Conservation (phyloP, 352 stramenopile genomes). For the Paralagenidium karlingii region DNA sequence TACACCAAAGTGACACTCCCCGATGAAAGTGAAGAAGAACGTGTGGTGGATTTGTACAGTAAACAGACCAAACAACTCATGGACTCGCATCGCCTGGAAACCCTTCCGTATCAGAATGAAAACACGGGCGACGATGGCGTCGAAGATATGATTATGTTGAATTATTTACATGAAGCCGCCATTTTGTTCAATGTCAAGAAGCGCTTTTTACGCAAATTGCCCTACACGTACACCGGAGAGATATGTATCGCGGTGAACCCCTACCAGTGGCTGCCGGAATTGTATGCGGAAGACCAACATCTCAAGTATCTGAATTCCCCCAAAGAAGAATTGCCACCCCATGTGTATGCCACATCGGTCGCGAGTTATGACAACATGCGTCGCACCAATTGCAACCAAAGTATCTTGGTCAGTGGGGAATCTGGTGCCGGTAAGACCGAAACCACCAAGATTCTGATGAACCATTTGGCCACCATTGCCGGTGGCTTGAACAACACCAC, state of each 20-base stretch:
- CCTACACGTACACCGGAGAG: constrained; percentile 96
- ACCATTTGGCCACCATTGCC: constrained; percentile 71
- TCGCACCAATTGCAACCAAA: constrained; percentile 59
- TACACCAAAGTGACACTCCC: constrained; percentile 45
- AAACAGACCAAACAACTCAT: constrained; percentile 64
- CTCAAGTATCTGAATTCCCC: constrained; percentile 58
- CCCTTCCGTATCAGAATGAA: constrained; percentile 80
- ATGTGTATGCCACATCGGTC: constrained; percentile 71
- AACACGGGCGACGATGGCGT: constrained; percentile 46
- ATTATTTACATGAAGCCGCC: constrained; percentile 84
- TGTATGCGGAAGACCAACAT: constrained; percentile 77
- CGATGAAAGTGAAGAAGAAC: constrained; percentile 27
- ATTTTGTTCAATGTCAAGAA: constrained; percentile 85
- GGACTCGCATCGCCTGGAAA: constrained; percentile 56
- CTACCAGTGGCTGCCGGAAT: constrained; percentile 86
- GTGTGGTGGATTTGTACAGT: constrained; percentile 51
- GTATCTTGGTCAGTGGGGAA: constrained; percentile 77
- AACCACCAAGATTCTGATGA: constrained; percentile 90
- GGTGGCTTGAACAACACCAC: constrained; percentile 84
- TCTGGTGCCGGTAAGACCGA: constrained; percentile 90
- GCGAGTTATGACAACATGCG: constrained; percentile 73
- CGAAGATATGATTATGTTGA: constrained; percentile 80
- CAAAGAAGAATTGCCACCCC: constrained; percentile 63
- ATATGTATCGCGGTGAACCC: constrained; percentile 97
- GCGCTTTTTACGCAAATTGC: constrained; percentile 69